phyloP scores from a whole-genome alignment of 179 eudicot genomes.

The Amaranthus tricolor region DNA sequence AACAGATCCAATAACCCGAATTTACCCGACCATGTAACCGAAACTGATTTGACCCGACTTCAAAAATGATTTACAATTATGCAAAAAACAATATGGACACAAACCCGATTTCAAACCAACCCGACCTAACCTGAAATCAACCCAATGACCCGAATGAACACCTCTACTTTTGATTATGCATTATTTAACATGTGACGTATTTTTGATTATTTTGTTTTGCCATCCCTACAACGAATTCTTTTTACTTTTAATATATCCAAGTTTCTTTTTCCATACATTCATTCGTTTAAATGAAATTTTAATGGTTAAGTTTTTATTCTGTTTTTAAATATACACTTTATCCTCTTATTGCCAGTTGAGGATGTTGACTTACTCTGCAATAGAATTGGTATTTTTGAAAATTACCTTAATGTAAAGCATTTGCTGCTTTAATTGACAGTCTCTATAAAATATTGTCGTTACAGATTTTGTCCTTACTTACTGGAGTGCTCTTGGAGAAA shows the following conservation, averaged over 20 bases:
- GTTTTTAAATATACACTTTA: background rate
- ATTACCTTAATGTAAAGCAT: no score
- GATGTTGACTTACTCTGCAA: background rate
- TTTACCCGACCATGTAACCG: no score
- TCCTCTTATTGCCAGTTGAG: background rate
- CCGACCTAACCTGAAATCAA: no score
- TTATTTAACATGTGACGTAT: background rate
- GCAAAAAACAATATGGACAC: no score
- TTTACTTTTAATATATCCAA: background rate
- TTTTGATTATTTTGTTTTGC: background rate
- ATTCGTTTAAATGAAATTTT: no score
- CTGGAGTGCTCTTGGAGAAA: conserved; percentile 89
- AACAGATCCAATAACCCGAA: no score
- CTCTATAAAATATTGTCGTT: conserved; percentile 21
- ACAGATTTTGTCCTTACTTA: conserved; percentile 73
- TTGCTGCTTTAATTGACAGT: background rate
- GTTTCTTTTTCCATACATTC: no score
- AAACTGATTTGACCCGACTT: no score
- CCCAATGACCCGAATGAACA: no score
- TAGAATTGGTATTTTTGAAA: background rate
- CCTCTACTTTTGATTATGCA: background rate
- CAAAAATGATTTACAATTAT: no score
- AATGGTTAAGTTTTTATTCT: background rate
- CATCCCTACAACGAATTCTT: background rate
- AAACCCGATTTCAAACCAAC: no score